Base-by-base conservation (phyloP, 192 early-diverging fungal genomes). In the Coemansia erecta region DNA sequence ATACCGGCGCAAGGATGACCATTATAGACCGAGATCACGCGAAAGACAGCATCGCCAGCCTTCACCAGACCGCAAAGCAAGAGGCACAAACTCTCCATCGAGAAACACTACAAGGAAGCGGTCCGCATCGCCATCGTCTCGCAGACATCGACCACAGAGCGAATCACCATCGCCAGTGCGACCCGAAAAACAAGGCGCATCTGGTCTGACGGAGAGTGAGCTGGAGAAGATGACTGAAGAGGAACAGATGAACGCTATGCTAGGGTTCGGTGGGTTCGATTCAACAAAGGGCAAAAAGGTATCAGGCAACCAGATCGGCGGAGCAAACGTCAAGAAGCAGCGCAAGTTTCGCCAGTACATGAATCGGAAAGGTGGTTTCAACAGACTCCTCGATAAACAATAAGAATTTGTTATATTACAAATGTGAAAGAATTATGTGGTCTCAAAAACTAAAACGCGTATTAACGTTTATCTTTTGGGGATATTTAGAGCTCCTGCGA, bases 331-430 rank as follows among this genome's bases (percentile, higher is more conserved):
- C 59, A 91, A 93, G 64, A 92, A 92, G 61, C 87, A 92, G 60
- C 80, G 92, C 44, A 86, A 88, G 51, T 94, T 93, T 67, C 83
- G 93, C 3, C 93, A 95, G 71, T 95, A 95, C 69, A 95, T 95
- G 93, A 95, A 95, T 72, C 75, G 93, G 53, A 84, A 89, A 43
- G 90, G 94, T 41, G 94, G 94, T 15, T 96, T 96, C 58, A 94
- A 94, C 21, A 66, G 76, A 6, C 57, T 71, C 1, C 54, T 79
- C 2, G 70, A 72, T 44, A 72, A 77, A 31, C 61, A 61, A 58
- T 58, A 58, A 47, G 26, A 46, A 23, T 24, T 46, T 52, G 31
- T 61, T 61, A 61, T 52, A 61, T 37, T 41, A 60, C 46, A 57
- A 24, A 48, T 46, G 17, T 33, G 35, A 45, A 53, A 44, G 26